Evolutionary conservation across 2,329 filamentous ascomycete genomes (phyloP).

Genomic region (Xylariomycetidae sp.): DNA sequence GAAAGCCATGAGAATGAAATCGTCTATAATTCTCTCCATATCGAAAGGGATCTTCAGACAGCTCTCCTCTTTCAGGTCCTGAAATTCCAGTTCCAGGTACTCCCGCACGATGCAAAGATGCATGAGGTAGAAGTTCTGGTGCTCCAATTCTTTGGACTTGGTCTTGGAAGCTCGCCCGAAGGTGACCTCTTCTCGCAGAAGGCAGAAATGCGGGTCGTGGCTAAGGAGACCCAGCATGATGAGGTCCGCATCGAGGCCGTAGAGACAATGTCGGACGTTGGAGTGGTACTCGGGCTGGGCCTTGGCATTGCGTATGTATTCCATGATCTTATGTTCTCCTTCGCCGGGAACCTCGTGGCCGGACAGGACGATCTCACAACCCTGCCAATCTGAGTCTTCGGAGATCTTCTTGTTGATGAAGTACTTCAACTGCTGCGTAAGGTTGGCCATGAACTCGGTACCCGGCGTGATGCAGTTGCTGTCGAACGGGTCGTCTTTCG

Average conservation of each 20-base stretch:
- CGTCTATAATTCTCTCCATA: conserved; percentile 94
- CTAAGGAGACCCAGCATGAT: conserved; percentile 98
- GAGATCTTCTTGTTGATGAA: conserved; percentile 99
- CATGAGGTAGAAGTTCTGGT: conserved; percentile 97
- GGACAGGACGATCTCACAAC: conserved; percentile 90
- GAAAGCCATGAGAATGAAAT: conserved; percentile 99
- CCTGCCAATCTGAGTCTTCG: conserved; percentile 96
- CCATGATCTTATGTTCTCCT: conserved; percentile 99
- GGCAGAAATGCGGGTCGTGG: conserved; percentile 96
- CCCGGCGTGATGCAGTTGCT: conserved; percentile 98
- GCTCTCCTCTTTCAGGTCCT: conserved; percentile 74
- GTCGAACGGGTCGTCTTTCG: conserved; percentile 92
- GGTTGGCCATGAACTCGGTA: conserved; percentile 95
- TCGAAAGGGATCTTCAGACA: conserved; percentile 74
- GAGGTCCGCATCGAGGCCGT: conserved; percentile 92
- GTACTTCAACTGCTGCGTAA: conserved; percentile 91
- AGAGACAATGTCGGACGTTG: conserved; percentile 93
- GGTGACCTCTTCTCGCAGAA: conserved; percentile 94
- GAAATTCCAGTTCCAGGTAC: conserved; percentile 94
- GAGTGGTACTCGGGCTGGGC: conserved; percentile 88
- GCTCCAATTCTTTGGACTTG: conserved; percentile 93
- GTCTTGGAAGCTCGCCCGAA: conserved; percentile 83
- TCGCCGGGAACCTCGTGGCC: conserved; percentile 97
- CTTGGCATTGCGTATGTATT: conserved; percentile 97
- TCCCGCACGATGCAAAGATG: conserved; percentile 97